phyloP scores from a whole-genome alignment of 306 rosid species.

The Cicer bijugum region DNA sequence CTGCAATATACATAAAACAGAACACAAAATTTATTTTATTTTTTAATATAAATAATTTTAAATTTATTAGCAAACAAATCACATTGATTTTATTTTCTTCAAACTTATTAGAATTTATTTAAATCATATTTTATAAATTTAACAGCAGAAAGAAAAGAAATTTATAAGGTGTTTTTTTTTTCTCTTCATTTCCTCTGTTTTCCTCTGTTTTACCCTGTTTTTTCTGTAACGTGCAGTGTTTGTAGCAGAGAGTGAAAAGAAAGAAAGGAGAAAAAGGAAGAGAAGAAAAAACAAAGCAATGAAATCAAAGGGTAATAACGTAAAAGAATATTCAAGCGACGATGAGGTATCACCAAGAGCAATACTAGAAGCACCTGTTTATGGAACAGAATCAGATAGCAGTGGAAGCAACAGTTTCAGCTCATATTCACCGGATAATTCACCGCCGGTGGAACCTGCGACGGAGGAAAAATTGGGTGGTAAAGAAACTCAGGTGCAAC shows the following conservation, averaged over 20 bases:
- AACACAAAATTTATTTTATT: neutral
- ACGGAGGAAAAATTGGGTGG: neutral
- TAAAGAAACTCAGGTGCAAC: constrained; percentile 45
- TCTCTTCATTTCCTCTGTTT: constrained; percentile 22
- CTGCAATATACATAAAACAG: neutral
- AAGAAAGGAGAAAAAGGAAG: constrained; percentile 23
- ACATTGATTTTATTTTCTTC: neutral
- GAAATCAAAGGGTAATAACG: neutral
- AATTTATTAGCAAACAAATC: neutral
- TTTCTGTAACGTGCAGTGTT: constrained; percentile 24
- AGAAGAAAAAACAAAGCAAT: constrained; percentile 50
- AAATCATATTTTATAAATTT: neutral
- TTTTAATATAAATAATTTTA: too few relatives aligned
- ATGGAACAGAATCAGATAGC: constrained; percentile 65
- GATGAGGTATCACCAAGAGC: constrained; percentile 75
- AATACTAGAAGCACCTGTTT: constrained; percentile 62
- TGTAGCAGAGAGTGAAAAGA: constrained; percentile 36
- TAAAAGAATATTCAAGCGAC: constrained; percentile 41
- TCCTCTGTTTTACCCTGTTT: constrained; percentile 33
- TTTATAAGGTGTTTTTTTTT: neutral
- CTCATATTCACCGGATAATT: constrained; percentile 43
- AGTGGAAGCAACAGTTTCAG: constrained; percentile 47
- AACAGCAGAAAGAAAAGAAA: neutral
- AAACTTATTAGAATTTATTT: neutral
- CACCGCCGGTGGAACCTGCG: neutral